phyloP scores from a whole-genome alignment of 805 yeast genomes.

The Tetrapisispora fleetii region DNA sequence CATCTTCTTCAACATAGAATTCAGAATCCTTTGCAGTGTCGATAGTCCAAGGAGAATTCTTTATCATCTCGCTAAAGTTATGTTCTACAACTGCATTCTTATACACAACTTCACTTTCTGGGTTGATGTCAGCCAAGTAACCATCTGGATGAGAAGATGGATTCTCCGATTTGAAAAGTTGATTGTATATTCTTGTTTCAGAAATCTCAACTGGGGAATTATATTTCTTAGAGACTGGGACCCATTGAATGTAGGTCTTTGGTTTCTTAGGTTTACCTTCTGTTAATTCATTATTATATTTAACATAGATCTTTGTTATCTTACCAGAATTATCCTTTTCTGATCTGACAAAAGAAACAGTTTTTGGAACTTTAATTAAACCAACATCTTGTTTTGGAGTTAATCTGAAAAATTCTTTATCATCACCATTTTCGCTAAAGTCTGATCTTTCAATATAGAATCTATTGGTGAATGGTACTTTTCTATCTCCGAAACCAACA shows the following conservation, averaged over 20 bases:
- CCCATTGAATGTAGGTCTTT: conserved; percentile 96
- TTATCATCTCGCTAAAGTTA: conserved; percentile 57
- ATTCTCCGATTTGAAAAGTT: conserved; percentile 81
- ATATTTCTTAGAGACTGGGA: conserved; percentile 57
- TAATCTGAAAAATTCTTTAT: conserved; percentile 76
- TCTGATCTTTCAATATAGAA: conserved; percentile 84
- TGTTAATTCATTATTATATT: conserved; percentile 56
- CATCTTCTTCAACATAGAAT: conserved; percentile 61
- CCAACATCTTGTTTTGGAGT: conserved; percentile 96
- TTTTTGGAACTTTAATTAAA: conserved; percentile 80
- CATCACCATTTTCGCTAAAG: conserved; percentile 53
- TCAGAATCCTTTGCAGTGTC: conserved; percentile 47
- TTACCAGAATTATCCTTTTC: conserved; percentile 50
- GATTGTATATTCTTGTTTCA: conserved; percentile 82
- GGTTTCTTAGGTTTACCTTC: conserved; percentile 55
- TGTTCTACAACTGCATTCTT: conserved; percentile 66
- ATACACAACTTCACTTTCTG: conserved; percentile 61
- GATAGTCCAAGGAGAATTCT: conserved; percentile 67
- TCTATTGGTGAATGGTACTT: conserved; percentile 63
- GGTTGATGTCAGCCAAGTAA: conserved; percentile 72
- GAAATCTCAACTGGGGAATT: conserved; percentile 53
- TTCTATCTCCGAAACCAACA: conserved; percentile 64
- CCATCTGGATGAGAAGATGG: conserved; percentile 87
- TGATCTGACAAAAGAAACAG: conserved; percentile 58
- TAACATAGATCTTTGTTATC: conserved; percentile 61